phyloP scores from a whole-genome alignment of 306 rosid genomes.

The Cucurbita argyrosperma region DNA sequence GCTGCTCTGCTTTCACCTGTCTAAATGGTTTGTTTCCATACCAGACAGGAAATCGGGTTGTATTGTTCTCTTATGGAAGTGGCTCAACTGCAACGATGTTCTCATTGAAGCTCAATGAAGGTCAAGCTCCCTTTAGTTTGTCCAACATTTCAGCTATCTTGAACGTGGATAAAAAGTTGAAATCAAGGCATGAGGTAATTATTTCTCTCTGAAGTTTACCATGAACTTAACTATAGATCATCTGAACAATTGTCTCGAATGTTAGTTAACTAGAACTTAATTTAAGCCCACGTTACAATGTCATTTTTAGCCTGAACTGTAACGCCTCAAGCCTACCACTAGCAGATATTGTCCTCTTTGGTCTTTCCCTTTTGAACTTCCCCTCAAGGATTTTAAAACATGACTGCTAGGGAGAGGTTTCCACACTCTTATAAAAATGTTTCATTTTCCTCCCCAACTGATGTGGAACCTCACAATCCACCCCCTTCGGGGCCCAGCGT shows the following conservation, averaged over 20 bases:
- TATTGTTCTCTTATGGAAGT: constrained; percentile 90
- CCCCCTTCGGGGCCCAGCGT: too few relatives aligned
- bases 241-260: not conserved
- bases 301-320: not conserved
- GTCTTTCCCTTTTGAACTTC: too few relatives aligned
- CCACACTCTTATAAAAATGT: too few relatives aligned
- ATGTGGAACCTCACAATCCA: too few relatives aligned
- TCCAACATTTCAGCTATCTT: constrained; percentile 60
- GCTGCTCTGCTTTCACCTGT: not conserved
- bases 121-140: constrained; percentile 70
- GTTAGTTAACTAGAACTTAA: not conserved
- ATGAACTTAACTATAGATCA: not conserved
- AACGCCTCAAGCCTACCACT: too few relatives aligned
- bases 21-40: not conserved
- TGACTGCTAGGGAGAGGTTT: too few relatives aligned
- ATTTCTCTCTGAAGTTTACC: not conserved
- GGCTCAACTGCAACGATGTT: constrained; percentile 87
- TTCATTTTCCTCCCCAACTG: too few relatives aligned
- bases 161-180: constrained; percentile 69
- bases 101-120: constrained; percentile 44
- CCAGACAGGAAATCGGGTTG: constrained; percentile 66
- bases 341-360: too few relatives aligned
- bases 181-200: constrained; percentile 84
- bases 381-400: too few relatives aligned
- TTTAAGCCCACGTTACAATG: not conserved